phyloP scores from a whole-genome alignment of 192 early-diverging fungal species.

The Coemansia aciculifera region DNA sequence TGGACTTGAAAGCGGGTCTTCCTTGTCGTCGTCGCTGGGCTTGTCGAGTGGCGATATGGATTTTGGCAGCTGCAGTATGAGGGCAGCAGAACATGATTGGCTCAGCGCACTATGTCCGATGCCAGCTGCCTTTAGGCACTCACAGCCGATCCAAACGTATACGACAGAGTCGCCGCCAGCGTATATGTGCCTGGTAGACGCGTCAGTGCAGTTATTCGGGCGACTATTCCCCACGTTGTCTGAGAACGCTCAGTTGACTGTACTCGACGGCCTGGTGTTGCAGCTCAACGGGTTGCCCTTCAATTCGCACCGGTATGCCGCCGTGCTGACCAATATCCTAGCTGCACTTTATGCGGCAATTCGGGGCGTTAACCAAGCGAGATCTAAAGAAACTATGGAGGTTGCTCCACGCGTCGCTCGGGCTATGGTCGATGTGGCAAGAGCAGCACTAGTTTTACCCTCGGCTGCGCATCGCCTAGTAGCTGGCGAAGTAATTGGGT shows the following conservation, averaged over 20 bases:
- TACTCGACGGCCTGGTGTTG: slow-evolving; percentile 74
- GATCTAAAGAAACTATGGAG: background rate
- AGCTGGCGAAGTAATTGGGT: slow-evolving; percentile 81
- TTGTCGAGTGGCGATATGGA: slow-evolving; percentile 9
- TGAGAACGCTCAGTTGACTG: slow-evolving; percentile 69
- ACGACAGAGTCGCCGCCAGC: slow-evolving; percentile 5
- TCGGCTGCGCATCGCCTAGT: slow-evolving; percentile 71
- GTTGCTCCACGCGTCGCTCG: slow-evolving; percentile 27
- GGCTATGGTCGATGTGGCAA: slow-evolving; percentile 31
- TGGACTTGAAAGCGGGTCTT: background rate
- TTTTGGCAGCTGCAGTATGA: slow-evolving; percentile 21
- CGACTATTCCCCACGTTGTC: slow-evolving; percentile 69
- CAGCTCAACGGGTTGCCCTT: slow-evolving; percentile 63
- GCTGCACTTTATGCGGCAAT: slow-evolving; percentile 70
- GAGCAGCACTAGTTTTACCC: slow-evolving; percentile 63
- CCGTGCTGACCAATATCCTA: slow-evolving; percentile 79
- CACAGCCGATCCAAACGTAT: background rate
- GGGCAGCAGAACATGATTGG: slow-evolving; percentile 39
- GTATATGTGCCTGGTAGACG: slow-evolving; percentile 68
- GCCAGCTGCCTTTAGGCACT: background rate
- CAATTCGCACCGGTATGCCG: slow-evolving; percentile 70
- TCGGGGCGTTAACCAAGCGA: background rate
- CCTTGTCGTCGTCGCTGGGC: background rate
- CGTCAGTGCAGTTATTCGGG: slow-evolving; percentile 76
- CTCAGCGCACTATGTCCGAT: slow-evolving; percentile 6